Evolutionary conservation across 1,284 basidiomycete species (phyloP), one percentile per base, ranked within the genome.

Genomic region (Austropuccinia psidii): DNA sequence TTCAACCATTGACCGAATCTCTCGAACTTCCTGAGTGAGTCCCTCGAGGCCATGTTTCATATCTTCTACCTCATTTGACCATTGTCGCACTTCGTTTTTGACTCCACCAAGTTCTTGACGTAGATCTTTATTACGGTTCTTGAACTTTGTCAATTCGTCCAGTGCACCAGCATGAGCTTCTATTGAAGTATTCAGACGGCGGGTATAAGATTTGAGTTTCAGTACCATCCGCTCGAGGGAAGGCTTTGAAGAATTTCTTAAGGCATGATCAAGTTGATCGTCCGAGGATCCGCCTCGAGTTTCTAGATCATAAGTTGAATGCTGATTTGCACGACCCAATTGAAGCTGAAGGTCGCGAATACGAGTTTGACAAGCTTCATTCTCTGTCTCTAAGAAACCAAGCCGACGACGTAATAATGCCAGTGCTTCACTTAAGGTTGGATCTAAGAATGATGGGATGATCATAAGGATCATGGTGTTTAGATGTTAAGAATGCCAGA

Each of bases 301-400:
- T n/a, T n/a, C n/a, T n/a, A n/a, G n/a, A n/a, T 29, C 39, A 4
- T 43, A 17, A 2, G 37, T n/a, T 11, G 47, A 2, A 2, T 27
- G 2, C 41, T 52, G 62, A 15, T 65, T 65, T 15, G 47, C 31
- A 35, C 35, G 47, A 49, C 29, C 21, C 7, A 72, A 39, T 61
- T 72, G 58, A 31, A 45, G 29, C 39, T 72, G 55, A 1, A 72
- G 47, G n/a, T 72, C 69, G n/a, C 49, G 69, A 27, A 72, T 72
- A 13, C 45, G 43, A 0, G 31, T 60, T 37, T 54, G 55, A 39
- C 69, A 72, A 7, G 47, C 35, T 43, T 37, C 17, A 62, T 72
- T 62, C 49, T 72, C 69, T n/a, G 55, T 41, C 47, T 72, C 69
- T 19, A 72, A 41, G n/a, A 35, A 41, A 31, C 37, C 58, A 6